These are phyloP conservation scores for Magnusiomyces sp. DNA, from an alignment of 1,139 yeast genomes.

Conservation along the genomic window DNA sequence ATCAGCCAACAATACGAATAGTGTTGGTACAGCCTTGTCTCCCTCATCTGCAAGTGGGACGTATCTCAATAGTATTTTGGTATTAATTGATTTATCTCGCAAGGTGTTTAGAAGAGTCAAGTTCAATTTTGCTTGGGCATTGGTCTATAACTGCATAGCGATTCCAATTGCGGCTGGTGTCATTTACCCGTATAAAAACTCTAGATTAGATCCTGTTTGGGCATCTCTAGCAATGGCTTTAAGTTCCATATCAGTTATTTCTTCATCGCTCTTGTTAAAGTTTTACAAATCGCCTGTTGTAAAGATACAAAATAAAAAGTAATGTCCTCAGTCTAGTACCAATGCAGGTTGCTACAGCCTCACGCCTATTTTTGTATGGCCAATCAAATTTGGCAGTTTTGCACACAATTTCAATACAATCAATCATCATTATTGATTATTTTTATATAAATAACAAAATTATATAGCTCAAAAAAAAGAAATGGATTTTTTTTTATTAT, in stretches of 20 bases:
- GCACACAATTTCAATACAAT: too few species aligned
- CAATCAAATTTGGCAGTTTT: too few species aligned
- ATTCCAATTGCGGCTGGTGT: conserved; percentile 92
- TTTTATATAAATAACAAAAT: too few species aligned
- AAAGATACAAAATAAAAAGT: neutral
- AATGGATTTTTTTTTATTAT: too few species aligned
- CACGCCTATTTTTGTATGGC: too few species aligned
- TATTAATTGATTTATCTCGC: conserved; percentile 61
- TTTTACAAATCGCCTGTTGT: conserved; percentile 23
- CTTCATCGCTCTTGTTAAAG: conserved; percentile 57
- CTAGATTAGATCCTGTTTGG: conserved; percentile 74
- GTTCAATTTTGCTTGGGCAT: conserved; percentile 79
- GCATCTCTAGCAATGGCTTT: conserved; percentile 86
- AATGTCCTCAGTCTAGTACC: too few species aligned
- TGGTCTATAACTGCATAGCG: conserved; percentile 74
- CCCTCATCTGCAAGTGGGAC: conserved; percentile 14
- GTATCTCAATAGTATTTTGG: conserved; percentile 44
- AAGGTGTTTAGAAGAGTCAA: conserved; percentile 66
- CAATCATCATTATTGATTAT: too few species aligned
- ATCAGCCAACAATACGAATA: conserved; percentile 16
- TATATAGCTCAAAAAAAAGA: too few species aligned
- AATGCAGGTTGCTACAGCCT: too few species aligned
- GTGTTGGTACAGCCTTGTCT: too few species aligned
- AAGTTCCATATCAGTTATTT: conserved; percentile 79
- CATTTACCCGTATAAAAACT: conserved; percentile 62